Evolutionary conservation across 1,139 yeast genomes (phyloP).

Genomic region (Debaryomyces udenii): DNA sequence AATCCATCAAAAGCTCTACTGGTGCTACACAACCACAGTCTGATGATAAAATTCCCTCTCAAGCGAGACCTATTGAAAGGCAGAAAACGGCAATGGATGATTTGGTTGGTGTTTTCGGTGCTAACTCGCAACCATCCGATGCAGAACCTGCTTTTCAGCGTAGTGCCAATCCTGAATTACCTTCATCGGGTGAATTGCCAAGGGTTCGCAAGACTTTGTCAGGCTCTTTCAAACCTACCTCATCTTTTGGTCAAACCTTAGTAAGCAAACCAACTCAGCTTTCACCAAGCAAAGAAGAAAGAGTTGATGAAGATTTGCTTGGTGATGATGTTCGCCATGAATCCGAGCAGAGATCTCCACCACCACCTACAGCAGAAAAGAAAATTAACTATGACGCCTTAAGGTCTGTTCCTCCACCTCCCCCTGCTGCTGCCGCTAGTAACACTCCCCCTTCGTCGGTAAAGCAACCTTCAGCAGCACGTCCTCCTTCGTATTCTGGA

Average conservation of each 20-base stretch:
- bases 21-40: not conserved
- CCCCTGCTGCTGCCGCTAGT: conserved; percentile 18
- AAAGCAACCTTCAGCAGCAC: conserved; percentile 9
- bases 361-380: conserved; percentile 19
- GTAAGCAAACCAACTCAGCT: conserved; percentile 32
- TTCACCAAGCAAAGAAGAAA: conserved; percentile 22
- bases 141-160: conserved; percentile 14
- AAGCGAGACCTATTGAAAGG: conserved; percentile 24
- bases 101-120: conserved; percentile 57
- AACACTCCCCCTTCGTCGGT: not conserved
- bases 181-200: conserved; percentile 40
- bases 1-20: conserved; percentile 25
- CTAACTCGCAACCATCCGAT: conserved; percentile 11
- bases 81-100: conserved; percentile 67
- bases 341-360: conserved; percentile 11
- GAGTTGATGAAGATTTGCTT: conserved; percentile 20
- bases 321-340: conserved; percentile 11
- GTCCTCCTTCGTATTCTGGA: conserved; percentile 1
- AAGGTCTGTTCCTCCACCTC: conserved; percentile 53
- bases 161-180: conserved; percentile 37
- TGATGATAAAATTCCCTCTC: conserved; percentile 13
- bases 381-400: conserved; percentile 50
- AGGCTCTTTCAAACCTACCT: conserved; percentile 57
- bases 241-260: conserved; percentile 68
- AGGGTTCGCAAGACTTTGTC: conserved; percentile 42